Base-by-base conservation (phyloP, 495 filamentous ascomycete species). In the Aspergillus bertholletiae region DNA sequence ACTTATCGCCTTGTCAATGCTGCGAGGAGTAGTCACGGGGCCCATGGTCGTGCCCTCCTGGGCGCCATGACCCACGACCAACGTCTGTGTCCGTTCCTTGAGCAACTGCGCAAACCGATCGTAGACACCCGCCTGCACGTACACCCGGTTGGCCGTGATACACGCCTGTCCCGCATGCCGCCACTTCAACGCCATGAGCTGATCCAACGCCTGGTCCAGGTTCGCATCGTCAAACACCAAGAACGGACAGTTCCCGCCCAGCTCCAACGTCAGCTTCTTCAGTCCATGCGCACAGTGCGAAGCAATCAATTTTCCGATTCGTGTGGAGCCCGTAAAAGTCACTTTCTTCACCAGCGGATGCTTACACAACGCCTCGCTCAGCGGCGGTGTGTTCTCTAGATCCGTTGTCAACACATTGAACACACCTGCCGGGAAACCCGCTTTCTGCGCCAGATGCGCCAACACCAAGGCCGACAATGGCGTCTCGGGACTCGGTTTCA, bases 231-330 rank as follows among this genome's bases (percentile, higher is more conserved):
- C 83, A 60, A 90, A 89, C 7, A 89, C 80, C 40, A 89, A 73
- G 68, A 88, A 88, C 0, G 87, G 87, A 41, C 86, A 87, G 65
- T 90, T 89, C 5, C 87, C 87, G 26, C 87, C 87, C 22, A 90
- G 77, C 67, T 90, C 87, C 27, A 89, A 80, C 2, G 83, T 86
- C 11, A 87, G 64, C 57, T 89, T 90, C 73, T 88, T 89, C 48
- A 89, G 68, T 1, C 84, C 82, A 20, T 80, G 75, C 0, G 84
- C 73, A 40, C 81, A 83, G 58, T 82, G 76, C 5, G 72, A 70
- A 27, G 84, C 84, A 18, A 88, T 73, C 24, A 86, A 63, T 55
- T 85, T 85, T 8, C 84, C 84, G 4, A 87, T 78, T n/a, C 77
- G 60, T 0, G 84, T 87, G 27, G 80, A 84, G 41, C 87, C 87